Evolutionary conservation across 768 basidiomycete genomes (phyloP).

Genomic region (Amanita muscaria): DNA sequence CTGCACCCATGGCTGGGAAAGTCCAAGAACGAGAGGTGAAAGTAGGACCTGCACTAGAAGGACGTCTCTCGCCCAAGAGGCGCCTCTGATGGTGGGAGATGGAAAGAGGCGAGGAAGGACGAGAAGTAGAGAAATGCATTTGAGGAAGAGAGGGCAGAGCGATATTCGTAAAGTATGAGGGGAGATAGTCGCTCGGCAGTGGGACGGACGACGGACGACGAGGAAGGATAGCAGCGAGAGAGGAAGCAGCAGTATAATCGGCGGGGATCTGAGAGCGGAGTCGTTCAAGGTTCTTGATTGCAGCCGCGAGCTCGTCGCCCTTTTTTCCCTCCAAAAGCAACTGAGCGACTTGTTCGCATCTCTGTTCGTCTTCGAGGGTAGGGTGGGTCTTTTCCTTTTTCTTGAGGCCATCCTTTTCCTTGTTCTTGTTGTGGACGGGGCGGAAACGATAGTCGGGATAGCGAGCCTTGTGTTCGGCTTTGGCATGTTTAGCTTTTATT

Average conservation of each 20-base stretch:
- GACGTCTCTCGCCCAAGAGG: constrained; percentile 37
- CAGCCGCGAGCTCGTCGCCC: constrained; percentile 56
- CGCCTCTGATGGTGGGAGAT: constrained; percentile 35
- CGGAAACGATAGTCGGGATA: constrained; percentile 62
- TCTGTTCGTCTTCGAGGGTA: constrained; percentile 48
- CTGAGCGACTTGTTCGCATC: constrained; percentile 61
- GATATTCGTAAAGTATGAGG: constrained; percentile 33
- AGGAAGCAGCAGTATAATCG: too few relatives aligned
- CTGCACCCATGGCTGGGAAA: constrained; percentile 9
- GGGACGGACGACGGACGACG: constrained; percentile 60
- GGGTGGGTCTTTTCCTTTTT: constrained; percentile 28
- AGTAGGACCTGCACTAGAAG: constrained; percentile 39
- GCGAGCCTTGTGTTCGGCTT: constrained; percentile 58
- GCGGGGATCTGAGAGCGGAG: constrained; percentile 15
- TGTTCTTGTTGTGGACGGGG: constrained; percentile 46
- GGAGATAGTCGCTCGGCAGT: constrained; percentile 32
- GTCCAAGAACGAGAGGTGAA: constrained; percentile 28
- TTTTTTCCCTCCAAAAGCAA: constrained; percentile 62
- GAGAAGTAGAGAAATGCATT: constrained; percentile 31
- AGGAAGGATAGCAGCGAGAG: too few relatives aligned
- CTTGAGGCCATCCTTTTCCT: too few relatives aligned
- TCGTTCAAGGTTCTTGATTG: constrained; percentile 45
- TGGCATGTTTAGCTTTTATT: constrained; percentile 59
- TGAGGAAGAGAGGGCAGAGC: constrained; percentile 32
- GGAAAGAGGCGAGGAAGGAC: constrained; percentile 36